A percentile compares a stretch with the other conserved stretches of the same genome.
phyloP scores from a whole-genome alignment of 139 green algal genomes.

The Trebouxia sp. region DNA sequence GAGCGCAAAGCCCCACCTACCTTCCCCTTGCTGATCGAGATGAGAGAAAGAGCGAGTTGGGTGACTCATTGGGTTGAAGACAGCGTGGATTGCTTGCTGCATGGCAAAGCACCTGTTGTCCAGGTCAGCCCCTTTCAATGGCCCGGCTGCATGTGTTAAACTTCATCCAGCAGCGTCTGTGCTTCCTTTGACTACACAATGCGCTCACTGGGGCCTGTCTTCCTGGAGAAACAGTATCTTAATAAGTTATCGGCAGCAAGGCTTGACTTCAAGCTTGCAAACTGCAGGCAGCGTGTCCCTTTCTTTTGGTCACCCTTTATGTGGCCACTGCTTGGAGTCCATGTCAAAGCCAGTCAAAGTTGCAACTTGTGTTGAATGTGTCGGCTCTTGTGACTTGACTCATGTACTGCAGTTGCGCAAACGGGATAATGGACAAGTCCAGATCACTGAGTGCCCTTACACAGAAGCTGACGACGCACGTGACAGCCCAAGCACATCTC shows the following conservation, averaged over 20 bases:
- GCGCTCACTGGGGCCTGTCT: no score
- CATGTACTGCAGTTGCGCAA: neutral
- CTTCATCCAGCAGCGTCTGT: slow-evolving; percentile 68
- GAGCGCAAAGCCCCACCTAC: slow-evolving; percentile 90
- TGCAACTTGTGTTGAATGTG: no score
- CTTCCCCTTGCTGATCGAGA: slow-evolving; percentile 96
- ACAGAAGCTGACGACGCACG: neutral
- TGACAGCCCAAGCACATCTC: neutral
- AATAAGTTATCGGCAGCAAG: no score
- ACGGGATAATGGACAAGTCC: slow-evolving; percentile 9
- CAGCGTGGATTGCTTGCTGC: slow-evolving; percentile 81
- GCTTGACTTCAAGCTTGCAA: no score
- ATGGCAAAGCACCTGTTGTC: slow-evolving; percentile 72
- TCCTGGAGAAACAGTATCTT: no score
- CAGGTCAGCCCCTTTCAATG: slow-evolving; percentile 56
- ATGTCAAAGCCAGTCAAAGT: no score
- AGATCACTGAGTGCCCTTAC: slow-evolving; percentile 15
- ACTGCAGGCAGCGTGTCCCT: no score
- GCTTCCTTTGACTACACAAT: slow-evolving; percentile 54
- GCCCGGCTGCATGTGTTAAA: neutral
- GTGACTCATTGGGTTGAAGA: slow-evolving; percentile 86
- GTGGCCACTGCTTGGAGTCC: no score
- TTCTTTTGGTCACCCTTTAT: no score
- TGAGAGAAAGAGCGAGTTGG: slow-evolving; percentile 87
- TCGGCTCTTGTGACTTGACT: no score